These are phyloP conservation scores for Colletotrichum liaoningense DNA, from an alignment of 2,329 filamentous ascomycete genomes.

Conservation along the genomic window DNA sequence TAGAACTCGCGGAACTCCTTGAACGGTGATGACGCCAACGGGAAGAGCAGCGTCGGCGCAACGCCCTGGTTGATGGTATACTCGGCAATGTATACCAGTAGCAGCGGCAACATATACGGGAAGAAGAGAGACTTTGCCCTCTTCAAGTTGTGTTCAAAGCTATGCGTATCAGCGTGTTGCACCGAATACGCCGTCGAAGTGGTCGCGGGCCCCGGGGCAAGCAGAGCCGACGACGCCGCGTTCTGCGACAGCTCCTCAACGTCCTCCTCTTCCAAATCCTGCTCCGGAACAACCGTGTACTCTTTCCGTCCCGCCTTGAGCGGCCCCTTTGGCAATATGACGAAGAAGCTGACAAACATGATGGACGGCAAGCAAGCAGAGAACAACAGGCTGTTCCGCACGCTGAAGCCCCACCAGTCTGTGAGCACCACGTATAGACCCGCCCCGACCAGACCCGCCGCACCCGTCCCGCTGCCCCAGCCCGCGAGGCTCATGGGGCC, in stretches of 20 bases:
- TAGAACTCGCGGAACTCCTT: slow-evolving; percentile 88
- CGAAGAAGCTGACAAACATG: slow-evolving; percentile 90
- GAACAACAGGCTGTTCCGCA: slow-evolving; percentile 78
- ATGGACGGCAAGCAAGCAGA: slow-evolving; percentile 83
- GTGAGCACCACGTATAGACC: slow-evolving; percentile 90
- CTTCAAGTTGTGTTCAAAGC: slow-evolving; percentile 65
- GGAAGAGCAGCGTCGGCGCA: slow-evolving; percentile 88
- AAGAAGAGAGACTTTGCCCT: slow-evolving; percentile 79
- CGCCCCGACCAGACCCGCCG: slow-evolving; percentile 86
- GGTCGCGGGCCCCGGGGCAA: slow-evolving; percentile 55
- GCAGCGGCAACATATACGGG: slow-evolving; percentile 87
- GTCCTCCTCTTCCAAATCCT: slow-evolving; percentile 51
- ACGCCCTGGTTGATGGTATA: slow-evolving; percentile 99
- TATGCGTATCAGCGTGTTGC: slow-evolving; percentile 42
- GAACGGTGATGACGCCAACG: slow-evolving; percentile 81
- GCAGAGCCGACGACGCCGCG: slow-evolving; percentile 60
- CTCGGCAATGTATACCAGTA: slow-evolving; percentile 94
- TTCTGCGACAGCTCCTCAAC: slow-evolving; percentile 49
- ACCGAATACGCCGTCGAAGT: slow-evolving; percentile 54
- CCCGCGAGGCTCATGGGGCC: slow-evolving; percentile 87
- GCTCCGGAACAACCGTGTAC: slow-evolving; percentile 65
- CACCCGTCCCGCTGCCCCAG: slow-evolving; percentile 94
- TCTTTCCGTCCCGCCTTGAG: slow-evolving; percentile 63
- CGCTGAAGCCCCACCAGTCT: slow-evolving; percentile 79
- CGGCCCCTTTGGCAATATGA: slow-evolving; percentile 77